Base-by-base conservation (phyloP, 2,329 filamentous ascomycete species). In the Curvularia hawaiiensis region DNA sequence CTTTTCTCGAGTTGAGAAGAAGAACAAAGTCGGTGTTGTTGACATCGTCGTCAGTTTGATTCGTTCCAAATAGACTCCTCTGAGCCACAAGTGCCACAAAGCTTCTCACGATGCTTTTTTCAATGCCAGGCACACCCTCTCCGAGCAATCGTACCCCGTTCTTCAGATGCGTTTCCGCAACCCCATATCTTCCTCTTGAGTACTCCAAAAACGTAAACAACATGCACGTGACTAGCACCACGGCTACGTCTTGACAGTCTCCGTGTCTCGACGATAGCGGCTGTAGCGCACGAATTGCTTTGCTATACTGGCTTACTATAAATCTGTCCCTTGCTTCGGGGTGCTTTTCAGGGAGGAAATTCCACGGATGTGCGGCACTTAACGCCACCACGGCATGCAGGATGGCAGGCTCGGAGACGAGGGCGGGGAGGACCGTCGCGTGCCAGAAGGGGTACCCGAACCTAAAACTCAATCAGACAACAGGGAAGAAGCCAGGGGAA, bases 31-130 rank as follows among this genome's bases (percentile, higher is more conserved):
- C n/a, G 5, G 44, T 16, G 10, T 52, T 39, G 8, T 43, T 26
- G 31, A 56, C 5, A 12, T 31, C 6, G 14, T 59, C 53, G 8
- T 44, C 24, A 10, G 22, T 18, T n/a, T 16, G 35, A 38, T 35
- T 35, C 14, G 16, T 26, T 24, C 54, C 54, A 35, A 70, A 69
- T 8, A 71, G 55, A 26, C 41, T 55, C 2, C 45, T 52, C 47
- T 67, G 67, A 4, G 68, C 44, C 10, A 65, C 50, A 3, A 69
- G 49, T 14, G 72, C 68, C 2, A 69, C 66, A 31, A 83, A 79
- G 2, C 73, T 75, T 55, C 81, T 79, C 3, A 78, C 59, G 16
- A 84, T 78, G 71, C 76, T 79, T 39, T 77, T 71, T 44, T 83
- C 80, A 0, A 74, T 64, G 69, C 69, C 4, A 76, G 28, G 57